Conservation (phyloP, 2,329 filamentous ascomycete genomes). For the Ascochyta koolunga region DNA sequence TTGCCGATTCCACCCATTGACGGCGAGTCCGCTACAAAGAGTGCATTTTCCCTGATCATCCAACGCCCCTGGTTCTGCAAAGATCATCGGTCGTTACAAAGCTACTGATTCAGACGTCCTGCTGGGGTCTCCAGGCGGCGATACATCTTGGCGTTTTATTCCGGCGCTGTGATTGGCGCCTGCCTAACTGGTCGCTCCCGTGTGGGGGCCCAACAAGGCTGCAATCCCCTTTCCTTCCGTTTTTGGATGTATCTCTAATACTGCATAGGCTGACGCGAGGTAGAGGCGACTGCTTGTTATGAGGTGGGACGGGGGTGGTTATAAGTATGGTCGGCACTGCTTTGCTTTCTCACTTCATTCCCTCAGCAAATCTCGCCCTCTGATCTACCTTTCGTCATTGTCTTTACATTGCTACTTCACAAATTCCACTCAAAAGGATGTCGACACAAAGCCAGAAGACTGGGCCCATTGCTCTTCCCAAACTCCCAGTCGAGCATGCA, state of each 20-base stretch:
- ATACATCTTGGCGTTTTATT: not conserved
- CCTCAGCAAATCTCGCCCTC: not conserved
- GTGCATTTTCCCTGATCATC: no score
- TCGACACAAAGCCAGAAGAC: not conserved
- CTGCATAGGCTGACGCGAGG: conserved; percentile 1
- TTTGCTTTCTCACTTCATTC: not conserved
- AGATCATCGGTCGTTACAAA: no score
- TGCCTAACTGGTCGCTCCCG: conserved; percentile 1
- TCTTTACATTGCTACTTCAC: not conserved
- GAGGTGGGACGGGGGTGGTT: not conserved
- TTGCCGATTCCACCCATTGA: no score
- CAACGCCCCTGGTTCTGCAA: no score
- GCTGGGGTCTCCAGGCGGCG: not conserved
- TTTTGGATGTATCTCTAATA: not conserved
- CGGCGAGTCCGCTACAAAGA: no score
- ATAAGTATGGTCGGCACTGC: not conserved
- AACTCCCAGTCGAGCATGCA: conserved; percentile 47
- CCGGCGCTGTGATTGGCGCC: conserved; percentile 2
- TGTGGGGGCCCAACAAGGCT: conserved; percentile 8
- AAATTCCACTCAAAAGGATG: conserved; percentile 17
- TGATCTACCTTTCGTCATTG: not conserved
- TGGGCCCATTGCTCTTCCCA: conserved; percentile 38
- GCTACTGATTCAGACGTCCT: not conserved
- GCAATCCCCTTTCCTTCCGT: not conserved
- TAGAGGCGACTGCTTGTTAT: not conserved